Base-by-base conservation (phyloP, 2,329 filamentous ascomycete species). In the Fusarium setosum region DNA sequence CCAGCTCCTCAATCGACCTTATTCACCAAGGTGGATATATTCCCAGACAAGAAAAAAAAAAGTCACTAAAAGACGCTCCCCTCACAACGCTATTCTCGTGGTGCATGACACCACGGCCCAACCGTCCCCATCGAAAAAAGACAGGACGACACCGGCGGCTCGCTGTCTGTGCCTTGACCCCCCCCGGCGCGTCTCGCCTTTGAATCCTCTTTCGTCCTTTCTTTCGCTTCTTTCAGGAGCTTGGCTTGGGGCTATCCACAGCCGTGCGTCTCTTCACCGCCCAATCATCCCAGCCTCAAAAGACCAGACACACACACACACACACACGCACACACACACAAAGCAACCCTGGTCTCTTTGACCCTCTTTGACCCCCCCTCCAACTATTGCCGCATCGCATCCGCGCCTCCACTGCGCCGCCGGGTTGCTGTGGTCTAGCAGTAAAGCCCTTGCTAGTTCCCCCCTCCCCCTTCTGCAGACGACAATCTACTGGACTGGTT, bases 71-170 rank as follows among this genome's bases (percentile, higher is more conserved):
- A 23, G 38, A 18, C 45, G 32, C 24, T 18, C 50, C 42, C 29
- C 53, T 21, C 47, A 67, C 59, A 55, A 59, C 67, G 63, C 67
- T 72, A 69, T 67, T 65, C 49, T 66, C 60, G 58, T 21, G 56
- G 63, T 69, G 68, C 70, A 72, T 72, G 65, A 54, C 67, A 72
- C 69, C 69, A 72, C 67, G 38, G 29, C 52, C 59, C 9, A 62
- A 48, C 54, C 41, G 45, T 18, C 44, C 55, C 59, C 40, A 55
- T 35, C 59, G 48, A 38, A 49, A n/a, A n/a, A n/a, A n/a, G n/a
- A n/a, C n/a, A n/a, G n/a, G n/a, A n/a, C n/a, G n/a, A 18, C 31
- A 37, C 20, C 13, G 17, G 31, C 40, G 38, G 44, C 45, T 49
- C 37, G 52, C 55, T 38, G 55, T 56, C 55, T 38, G 55, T 56